Evolutionary conservation across 768 basidiomycete species (phyloP).

Genomic region (Coprinopsis marcescibilis): DNA sequence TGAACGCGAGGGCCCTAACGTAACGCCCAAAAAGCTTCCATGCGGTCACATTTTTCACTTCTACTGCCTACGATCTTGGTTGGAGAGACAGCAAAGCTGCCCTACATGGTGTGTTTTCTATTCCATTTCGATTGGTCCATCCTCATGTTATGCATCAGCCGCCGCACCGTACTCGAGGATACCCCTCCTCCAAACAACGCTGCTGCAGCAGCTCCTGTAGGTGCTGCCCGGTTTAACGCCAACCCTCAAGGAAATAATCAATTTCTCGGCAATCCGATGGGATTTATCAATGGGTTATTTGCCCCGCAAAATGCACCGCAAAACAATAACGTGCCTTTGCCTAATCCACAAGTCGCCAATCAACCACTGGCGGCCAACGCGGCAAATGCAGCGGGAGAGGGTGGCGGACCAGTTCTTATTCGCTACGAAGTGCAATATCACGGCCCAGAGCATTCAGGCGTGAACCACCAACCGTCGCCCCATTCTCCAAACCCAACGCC

Average conservation of each 20-base stretch:
- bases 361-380: too few species aligned
- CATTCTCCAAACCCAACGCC: slow-evolving; percentile 35
- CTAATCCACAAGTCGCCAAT: slow-evolving; percentile 6
- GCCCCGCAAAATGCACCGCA: slow-evolving; percentile 46
- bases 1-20: slow-evolving; percentile 71
- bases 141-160: slow-evolving; percentile 41
- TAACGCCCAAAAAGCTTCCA: slow-evolving; percentile 92
- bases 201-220: slow-evolving; percentile 15
- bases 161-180: slow-evolving; percentile 69
- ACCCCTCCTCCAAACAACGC: slow-evolving; percentile 26
- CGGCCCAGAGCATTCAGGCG: slow-evolving; percentile 27
- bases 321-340: slow-evolving; percentile 17
- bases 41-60: slow-evolving; percentile 99
- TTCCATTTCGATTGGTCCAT: background rate
- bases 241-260: slow-evolving; percentile 37
- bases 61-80: slow-evolving; percentile 93
- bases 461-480: slow-evolving; percentile 21
- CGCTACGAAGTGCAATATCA: slow-evolving; percentile 64
- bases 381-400: slow-evolving; percentile 14
- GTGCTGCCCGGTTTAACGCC: slow-evolving; percentile 27
- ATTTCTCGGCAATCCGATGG: slow-evolving; percentile 42
- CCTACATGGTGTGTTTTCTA: slow-evolving; percentile 79
- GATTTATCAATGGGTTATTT: slow-evolving; percentile 52
- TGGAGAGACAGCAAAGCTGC: slow-evolving; percentile 97
- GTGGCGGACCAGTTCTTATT: slow-evolving; percentile 44